Evolutionary conservation across 2,329 filamentous ascomycete genomes (phyloP), one percentile per base, ranked within the genome.

Genomic region (Trichocomaceae sp.): DNA sequence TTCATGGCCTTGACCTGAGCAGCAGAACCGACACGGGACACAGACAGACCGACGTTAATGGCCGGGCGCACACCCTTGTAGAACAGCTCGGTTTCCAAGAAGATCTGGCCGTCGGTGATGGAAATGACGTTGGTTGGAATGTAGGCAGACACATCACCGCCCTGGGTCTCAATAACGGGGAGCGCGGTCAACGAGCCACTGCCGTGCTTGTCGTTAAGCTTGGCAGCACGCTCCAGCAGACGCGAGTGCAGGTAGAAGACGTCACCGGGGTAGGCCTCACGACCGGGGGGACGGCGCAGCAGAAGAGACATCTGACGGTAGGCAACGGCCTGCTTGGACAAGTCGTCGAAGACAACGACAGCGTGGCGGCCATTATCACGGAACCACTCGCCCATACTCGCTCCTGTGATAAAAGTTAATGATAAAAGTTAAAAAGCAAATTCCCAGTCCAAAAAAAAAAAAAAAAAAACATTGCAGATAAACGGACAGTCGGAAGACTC

Each of bases 1-100:
- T 99, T 99, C 93, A 99, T 99, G 80, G 93, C 91, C 89, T 97
- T 99, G 77, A 97, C 85, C 85, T 99, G 93, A 75, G 93, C 93
- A 76, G 93, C 90, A 72, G 93, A 99, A 76, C 93, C 93, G 86
- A 99, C 93, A 89, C 93, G 93, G 67, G 93, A 99, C 69, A 99
- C 93, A 71, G 93, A 99, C 69, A 99, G 89, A 93, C 93, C 93
- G 88, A 99, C 93, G 85, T 99, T 99, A 79, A 99, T 99, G 81
- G 93, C 93, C 70, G 93, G 93, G 74, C 93, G 92, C 79, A 99
- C 81, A 95, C 93, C 93, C 89, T 99, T 99, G 90, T 96, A 97
- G 88, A 97, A 99, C 64, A 97, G 84, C 79, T 99, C 93, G 66
- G 92, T 79, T 81, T 99, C 93, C 82, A 99, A 84, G 89, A 99